Evolutionary conservation across 1,284 basidiomycete genomes (phyloP).

Genomic region (Malassezia equina): DNA sequence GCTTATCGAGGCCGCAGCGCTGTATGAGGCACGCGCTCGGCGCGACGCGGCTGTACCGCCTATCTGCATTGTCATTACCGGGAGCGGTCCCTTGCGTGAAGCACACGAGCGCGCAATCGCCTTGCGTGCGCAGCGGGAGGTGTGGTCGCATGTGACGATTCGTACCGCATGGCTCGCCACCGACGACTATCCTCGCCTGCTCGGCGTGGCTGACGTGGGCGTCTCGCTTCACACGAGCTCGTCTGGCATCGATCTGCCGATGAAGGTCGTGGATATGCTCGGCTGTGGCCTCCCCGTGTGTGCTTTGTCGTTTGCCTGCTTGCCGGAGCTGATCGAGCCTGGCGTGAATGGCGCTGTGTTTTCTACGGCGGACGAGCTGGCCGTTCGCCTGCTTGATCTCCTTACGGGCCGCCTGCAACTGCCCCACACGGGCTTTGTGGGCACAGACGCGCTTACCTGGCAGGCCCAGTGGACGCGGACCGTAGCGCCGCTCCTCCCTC

Average conservation of each 20-base stretch:
- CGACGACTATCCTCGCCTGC: constrained; percentile 31
- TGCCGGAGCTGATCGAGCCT: constrained; percentile 75
- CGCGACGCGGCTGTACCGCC: constrained; percentile 25
- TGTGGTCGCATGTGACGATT: constrained; percentile 68
- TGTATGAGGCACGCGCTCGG: constrained; percentile 59
- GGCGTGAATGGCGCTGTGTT: constrained; percentile 75
- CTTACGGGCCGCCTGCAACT: neutral
- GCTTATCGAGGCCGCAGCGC: constrained; percentile 50
- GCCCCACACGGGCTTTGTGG: neutral
- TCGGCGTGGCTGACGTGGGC: constrained; percentile 79
- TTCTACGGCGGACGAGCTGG: constrained; percentile 60
- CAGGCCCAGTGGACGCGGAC: constrained; percentile 4
- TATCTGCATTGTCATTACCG: constrained; percentile 70
- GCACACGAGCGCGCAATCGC: constrained; percentile 63
- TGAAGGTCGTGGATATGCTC: constrained; percentile 99
- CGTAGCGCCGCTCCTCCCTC: neutral
- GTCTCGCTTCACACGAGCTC: constrained; percentile 82
- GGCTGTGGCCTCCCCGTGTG: constrained; percentile 88
- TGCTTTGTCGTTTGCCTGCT: constrained; percentile 73
- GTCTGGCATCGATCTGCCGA: constrained; percentile 82
- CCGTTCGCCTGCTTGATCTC: constrained; percentile 54
- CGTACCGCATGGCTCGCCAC: constrained; percentile 52
- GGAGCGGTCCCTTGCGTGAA: constrained; percentile 70
- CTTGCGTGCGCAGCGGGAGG: constrained; percentile 54
- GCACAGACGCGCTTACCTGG: constrained; percentile 2